These are phyloP conservation scores for Entomortierella lignicola DNA, from an alignment of 192 early-diverging fungal species.

Conservation along the genomic window DNA sequence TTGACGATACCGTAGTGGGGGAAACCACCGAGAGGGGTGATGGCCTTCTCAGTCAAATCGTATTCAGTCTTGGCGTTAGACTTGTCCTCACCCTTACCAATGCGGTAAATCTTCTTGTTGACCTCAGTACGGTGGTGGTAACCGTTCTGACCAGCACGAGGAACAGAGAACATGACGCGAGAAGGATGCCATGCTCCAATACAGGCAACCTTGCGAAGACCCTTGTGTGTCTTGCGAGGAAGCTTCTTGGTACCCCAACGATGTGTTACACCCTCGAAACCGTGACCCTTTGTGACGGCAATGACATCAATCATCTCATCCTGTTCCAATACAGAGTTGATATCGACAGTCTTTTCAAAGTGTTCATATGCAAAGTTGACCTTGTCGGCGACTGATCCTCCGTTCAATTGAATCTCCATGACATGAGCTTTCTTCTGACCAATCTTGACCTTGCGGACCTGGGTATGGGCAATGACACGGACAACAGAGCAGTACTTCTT, in stretches of 20 bases:
- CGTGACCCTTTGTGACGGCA: slow-evolving; percentile 99
- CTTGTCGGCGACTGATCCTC: slow-evolving; percentile 95
- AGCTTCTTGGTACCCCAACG: slow-evolving; percentile 99
- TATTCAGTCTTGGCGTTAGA: slow-evolving; percentile 93
- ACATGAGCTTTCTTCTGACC: slow-evolving; percentile 99
- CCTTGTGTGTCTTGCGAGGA: slow-evolving; percentile 99
- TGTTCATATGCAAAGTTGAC: slow-evolving; percentile 97
- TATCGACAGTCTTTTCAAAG: slow-evolving; percentile 96
- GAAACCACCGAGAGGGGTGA: slow-evolving; percentile 99
- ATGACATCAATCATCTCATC: slow-evolving; percentile 99
- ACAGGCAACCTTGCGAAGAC: slow-evolving; percentile 99
- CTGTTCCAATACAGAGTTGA: slow-evolving; percentile 94
- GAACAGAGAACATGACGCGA: slow-evolving; percentile 98
- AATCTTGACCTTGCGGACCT: slow-evolving; percentile 93
- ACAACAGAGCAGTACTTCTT: slow-evolving; percentile 99
- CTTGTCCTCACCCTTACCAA: slow-evolving; percentile 88
- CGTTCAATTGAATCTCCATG: slow-evolving; percentile 99
- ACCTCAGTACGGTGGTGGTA: slow-evolving; percentile 99
- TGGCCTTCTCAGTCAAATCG: slow-evolving; percentile 94
- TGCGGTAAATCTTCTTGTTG: slow-evolving; percentile 99
- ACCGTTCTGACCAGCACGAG: slow-evolving; percentile 99
- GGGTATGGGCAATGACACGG: slow-evolving; percentile 98
- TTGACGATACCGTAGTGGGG: slow-evolving; percentile 99
- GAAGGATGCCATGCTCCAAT: slow-evolving; percentile 99
- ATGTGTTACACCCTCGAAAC: slow-evolving; percentile 98